Evolutionary conservation across 768 basidiomycete genomes (phyloP).

Genomic region (Lepiota subincarnata): DNA sequence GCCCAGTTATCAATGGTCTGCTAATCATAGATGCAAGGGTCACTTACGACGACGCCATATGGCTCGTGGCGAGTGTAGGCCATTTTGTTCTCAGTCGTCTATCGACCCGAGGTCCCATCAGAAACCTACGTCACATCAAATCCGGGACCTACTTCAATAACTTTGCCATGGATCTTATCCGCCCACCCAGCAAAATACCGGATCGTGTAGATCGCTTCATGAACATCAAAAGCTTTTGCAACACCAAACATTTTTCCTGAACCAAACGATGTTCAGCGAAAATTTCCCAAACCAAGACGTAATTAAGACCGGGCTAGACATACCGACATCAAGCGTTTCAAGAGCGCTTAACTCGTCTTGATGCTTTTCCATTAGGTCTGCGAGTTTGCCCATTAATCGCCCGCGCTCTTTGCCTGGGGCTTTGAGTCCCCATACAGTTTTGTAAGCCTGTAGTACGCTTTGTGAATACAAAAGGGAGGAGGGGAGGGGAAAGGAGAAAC

Average conservation of each 20-base stretch:
- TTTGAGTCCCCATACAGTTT: conserved; percentile 68
- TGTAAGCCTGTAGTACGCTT: conserved; percentile 26
- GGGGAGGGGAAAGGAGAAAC: not conserved
- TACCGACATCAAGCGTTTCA: conserved; percentile 68
- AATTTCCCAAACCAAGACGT: not conserved
- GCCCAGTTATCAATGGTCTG: too few relatives aligned
- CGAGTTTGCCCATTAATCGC: conserved; percentile 57
- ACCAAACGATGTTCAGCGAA: not conserved
- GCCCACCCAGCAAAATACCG: conserved; percentile 90
- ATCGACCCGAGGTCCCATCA: not conserved
- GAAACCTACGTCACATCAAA: too few relatives aligned
- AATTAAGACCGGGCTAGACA: conserved; percentile 10
- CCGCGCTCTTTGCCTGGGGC: conserved; percentile 50
- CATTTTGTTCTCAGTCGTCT: conserved; percentile 50
- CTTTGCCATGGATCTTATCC: conserved; percentile 77
- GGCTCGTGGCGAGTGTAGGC: conserved; percentile 71
- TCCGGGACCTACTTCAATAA: conserved; percentile 43
- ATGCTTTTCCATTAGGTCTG: conserved; percentile 58
- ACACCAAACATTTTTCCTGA: conserved; percentile 51
- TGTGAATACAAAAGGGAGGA: not conserved
- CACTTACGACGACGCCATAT: conserved; percentile 41
- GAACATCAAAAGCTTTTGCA: conserved; percentile 49
- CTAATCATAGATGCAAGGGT: not conserved
- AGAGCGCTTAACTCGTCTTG: conserved; percentile 64
- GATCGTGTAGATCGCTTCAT: conserved; percentile 43